Conservation (phyloP, 495 filamentous ascomycete species). For the Aspergillus campestris region DNA sequence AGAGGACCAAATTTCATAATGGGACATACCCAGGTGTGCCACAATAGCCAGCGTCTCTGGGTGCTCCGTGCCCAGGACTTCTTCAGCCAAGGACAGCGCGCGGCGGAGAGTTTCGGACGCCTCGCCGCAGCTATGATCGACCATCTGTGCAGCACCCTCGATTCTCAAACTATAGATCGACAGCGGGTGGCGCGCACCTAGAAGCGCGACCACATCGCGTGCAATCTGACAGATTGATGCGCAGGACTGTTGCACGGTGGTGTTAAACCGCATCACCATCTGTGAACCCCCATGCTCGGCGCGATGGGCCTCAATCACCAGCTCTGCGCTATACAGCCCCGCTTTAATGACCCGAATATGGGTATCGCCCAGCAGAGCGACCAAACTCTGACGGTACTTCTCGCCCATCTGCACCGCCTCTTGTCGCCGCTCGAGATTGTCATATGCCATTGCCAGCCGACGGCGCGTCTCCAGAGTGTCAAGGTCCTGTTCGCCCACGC, state of each 20-base stretch:
- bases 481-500: constrained; percentile 29
- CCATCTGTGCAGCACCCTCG: constrained; percentile 14
- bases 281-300: constrained; percentile 2
- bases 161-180: constrained; percentile 23
- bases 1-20: too few species aligned
- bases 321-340: constrained; percentile 19
- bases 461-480: constrained; percentile 28
- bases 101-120: constrained; percentile 28
- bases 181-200: constrained; percentile 18
- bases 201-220: constrained; percentile 13
- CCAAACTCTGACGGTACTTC: constrained; percentile 16
- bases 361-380: constrained; percentile 21
- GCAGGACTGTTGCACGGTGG: constrained; percentile 10
- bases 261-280: constrained; percentile 9
- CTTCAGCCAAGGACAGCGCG: constrained; percentile 26
- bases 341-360: constrained; percentile 22
- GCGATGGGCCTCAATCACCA: constrained; percentile 14
- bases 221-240: constrained; percentile 11
- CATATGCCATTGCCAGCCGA: constrained; percentile 22
- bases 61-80: constrained; percentile 22
- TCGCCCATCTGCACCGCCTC: constrained; percentile 20
- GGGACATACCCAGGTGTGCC: constrained; percentile 18
- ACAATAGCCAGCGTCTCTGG: constrained; percentile 24
- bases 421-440: constrained; percentile 13
- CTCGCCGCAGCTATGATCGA: constrained; percentile 11